These are phyloP conservation scores for Triticum dicoccoides DNA, from an alignment of 176 grass and related monocot species.

Conservation along the genomic window DNA sequence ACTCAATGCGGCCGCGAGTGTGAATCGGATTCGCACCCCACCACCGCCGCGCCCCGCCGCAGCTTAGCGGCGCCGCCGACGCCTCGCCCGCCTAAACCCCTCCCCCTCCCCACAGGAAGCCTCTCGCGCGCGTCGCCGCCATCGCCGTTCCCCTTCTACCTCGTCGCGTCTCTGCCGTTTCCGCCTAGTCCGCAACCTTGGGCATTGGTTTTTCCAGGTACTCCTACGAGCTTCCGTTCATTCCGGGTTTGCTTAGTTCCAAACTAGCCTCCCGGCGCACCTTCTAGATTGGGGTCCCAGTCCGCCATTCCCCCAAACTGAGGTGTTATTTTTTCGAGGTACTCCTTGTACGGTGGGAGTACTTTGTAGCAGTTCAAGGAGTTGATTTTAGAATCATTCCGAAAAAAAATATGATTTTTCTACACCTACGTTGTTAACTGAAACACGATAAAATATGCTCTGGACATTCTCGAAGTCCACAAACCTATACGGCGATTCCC, in stretches of 20 bases:
- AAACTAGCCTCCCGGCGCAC: neutral
- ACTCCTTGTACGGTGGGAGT: no score
- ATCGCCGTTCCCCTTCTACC: neutral
- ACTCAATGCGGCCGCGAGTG: neutral
- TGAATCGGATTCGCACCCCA: neutral
- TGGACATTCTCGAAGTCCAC: neutral
- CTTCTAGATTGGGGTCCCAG: neutral
- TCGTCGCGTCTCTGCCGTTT: neutral
- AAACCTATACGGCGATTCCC: neutral
- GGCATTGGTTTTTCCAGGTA: neutral
- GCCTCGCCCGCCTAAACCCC: neutral
- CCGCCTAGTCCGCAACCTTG: neutral
- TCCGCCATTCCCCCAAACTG: no score
- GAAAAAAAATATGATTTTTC: neutral
- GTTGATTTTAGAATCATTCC: neutral
- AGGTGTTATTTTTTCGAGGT: no score
- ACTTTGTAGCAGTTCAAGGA: neutral
- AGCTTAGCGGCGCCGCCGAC: neutral
- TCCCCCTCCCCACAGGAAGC: no score
- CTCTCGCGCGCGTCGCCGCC: neutral
- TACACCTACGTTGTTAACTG: neutral
- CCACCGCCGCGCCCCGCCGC: neutral
- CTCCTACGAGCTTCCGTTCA: neutral
- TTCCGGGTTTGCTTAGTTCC: neutral
- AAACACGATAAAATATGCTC: neutral